phyloP scores from a whole-genome alignment of 345 rosid genomes.

The Eucalyptus urophylla region DNA sequence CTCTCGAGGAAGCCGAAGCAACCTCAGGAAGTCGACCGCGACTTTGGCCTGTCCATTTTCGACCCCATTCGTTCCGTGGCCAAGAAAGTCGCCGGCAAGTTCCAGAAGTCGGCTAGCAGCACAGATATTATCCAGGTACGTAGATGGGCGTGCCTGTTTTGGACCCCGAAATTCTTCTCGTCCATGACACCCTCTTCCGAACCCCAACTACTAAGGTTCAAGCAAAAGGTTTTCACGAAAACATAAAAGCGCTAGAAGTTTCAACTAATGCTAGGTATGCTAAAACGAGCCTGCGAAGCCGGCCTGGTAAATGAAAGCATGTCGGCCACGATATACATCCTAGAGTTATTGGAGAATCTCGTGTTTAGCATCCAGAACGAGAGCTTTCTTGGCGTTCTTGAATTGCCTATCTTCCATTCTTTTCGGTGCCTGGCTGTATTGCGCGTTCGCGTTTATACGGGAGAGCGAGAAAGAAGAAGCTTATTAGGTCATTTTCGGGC shows the following conservation, averaged over 20 bases:
- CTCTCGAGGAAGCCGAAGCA: conserved; percentile 30
- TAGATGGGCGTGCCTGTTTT: not conserved
- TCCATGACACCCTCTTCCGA: not conserved
- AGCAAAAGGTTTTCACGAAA: not conserved
- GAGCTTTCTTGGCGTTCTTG: not conserved
- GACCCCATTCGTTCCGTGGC: conserved; percentile 42
- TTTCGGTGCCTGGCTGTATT: not conserved
- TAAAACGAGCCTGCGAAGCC: not conserved
- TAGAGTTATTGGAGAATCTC: not conserved
- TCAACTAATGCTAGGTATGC: not conserved
- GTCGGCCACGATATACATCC: not conserved
- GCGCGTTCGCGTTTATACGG: not conserved
- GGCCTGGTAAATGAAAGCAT: not conserved
- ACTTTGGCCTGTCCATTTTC: conserved; percentile 44
- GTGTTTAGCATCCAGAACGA: not conserved
- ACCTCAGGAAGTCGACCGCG: conserved; percentile 1
- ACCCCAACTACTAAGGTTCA: not conserved
- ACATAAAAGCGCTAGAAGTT: not conserved
- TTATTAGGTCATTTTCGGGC: not conserved
- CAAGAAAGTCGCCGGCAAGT: conserved; percentile 6
- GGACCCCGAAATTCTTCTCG: not conserved
- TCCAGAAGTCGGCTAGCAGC: not conserved
- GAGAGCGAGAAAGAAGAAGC: not conserved
- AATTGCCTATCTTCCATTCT: not conserved
- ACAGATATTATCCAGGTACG: conserved; percentile 64